phyloP scores from a whole-genome alignment of 192 early-diverging fungal species.

The Jimgerdemannia lactiflua region DNA sequence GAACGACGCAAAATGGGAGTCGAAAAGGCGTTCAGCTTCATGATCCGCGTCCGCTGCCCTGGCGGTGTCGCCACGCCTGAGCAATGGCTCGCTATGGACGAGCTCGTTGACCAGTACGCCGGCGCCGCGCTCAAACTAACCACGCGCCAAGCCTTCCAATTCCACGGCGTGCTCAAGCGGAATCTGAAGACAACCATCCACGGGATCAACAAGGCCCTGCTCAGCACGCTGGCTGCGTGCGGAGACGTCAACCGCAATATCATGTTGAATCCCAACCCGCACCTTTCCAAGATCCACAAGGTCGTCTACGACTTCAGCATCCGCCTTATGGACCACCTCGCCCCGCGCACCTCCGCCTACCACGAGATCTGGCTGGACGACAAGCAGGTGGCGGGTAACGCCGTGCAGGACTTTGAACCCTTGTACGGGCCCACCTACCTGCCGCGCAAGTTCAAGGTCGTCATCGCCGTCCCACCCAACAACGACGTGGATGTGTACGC shows the following conservation, averaged over 20 bases:
- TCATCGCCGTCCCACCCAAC: constrained; percentile 89
- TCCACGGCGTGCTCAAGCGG: constrained; percentile 93
- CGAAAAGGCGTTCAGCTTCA: constrained; percentile 94
- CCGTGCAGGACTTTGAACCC: constrained; percentile 86
- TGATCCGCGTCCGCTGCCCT: constrained; percentile 95
- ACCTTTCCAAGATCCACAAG: constrained; percentile 73
- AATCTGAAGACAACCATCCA: constrained; percentile 87
- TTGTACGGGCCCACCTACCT: constrained; percentile 91
- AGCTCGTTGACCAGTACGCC: constrained; percentile 79
- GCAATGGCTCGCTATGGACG: constrained; percentile 95
- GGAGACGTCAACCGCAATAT: constrained; percentile 99
- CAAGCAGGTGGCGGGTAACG: constrained; percentile 77
- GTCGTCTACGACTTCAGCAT: constrained; percentile 73
- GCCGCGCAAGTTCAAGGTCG: constrained; percentile 96
- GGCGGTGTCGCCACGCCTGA: constrained; percentile 84
- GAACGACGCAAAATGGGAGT: constrained; percentile 79
- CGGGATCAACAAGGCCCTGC: constrained; percentile 85
- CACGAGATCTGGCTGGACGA: constrained; percentile 98
- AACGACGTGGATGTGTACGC: constrained; percentile 98
- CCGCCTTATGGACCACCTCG: constrained; percentile 72
- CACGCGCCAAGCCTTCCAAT: constrained; percentile 96
- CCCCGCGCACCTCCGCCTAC: constrained; percentile 87
- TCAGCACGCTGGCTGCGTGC: constrained; percentile 95
- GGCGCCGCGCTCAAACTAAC: constrained; percentile 93
- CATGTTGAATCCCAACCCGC: constrained; percentile 88